These are phyloP conservation scores for Lentinula boryana DNA, from an alignment of 768 basidiomycete species.

Conservation along the genomic window DNA sequence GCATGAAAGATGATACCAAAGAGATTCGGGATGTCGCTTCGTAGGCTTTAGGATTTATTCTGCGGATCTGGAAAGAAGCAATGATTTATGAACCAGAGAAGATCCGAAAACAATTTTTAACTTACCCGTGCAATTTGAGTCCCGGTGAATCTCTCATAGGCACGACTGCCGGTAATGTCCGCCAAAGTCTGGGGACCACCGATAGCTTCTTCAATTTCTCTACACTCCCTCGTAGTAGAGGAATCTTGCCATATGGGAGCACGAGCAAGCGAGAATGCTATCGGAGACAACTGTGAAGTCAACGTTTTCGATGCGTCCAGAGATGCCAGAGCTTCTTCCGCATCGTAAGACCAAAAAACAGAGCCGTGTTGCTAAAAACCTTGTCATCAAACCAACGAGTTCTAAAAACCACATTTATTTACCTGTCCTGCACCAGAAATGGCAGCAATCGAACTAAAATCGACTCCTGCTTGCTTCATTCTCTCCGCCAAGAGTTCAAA, in stretches of 20 bases:
- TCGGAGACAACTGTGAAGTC: slow-evolving; percentile 50
- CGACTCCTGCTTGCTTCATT: slow-evolving; percentile 52
- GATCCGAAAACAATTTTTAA: neutral
- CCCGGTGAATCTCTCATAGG: slow-evolving; percentile 86
- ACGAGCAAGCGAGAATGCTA: slow-evolving; percentile 60
- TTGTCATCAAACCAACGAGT: neutral
- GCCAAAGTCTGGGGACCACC: slow-evolving; percentile 71
- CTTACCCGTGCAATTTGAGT: slow-evolving; percentile 74
- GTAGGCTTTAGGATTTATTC: slow-evolving; percentile 47
- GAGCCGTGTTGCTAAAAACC: slow-evolving; percentile 73
- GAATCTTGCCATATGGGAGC: slow-evolving; percentile 93
- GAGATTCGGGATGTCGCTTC: slow-evolving; percentile 61
- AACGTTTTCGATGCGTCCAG: slow-evolving; percentile 49
- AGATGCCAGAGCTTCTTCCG: slow-evolving; percentile 42
- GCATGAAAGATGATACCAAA: slow-evolving; percentile 77
- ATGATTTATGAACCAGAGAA: neutral
- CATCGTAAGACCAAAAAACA: slow-evolving; percentile 69
- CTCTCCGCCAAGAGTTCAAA: slow-evolving; percentile 70
- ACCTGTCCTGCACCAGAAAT: slow-evolving; percentile 82
- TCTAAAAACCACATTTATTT: slow-evolving; percentile 10
- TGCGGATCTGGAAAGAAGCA: slow-evolving; percentile 42
- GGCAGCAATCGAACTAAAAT: slow-evolving; percentile 51
- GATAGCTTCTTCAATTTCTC: slow-evolving; percentile 54
- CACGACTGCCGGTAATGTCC: slow-evolving; percentile 73
- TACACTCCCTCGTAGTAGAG: slow-evolving; percentile 73